Evolutionary conservation across 2,329 filamentous ascomycete species (phyloP).

Genomic region (Emmonsia crescens): DNA sequence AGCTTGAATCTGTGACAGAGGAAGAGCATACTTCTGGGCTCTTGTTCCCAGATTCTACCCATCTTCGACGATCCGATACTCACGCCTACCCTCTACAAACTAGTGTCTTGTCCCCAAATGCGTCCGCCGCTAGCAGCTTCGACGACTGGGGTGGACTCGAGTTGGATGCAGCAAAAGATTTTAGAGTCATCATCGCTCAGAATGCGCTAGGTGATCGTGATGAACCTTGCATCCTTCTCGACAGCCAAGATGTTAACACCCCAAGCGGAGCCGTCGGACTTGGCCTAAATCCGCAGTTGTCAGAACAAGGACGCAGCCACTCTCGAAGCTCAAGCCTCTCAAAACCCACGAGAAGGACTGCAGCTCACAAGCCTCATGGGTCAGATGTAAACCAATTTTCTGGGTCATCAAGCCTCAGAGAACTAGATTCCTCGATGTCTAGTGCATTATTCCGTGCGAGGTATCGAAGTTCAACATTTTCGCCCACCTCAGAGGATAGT

Average conservation of each 20-base stretch:
- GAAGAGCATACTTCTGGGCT: conserved; percentile 40
- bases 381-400: conserved; percentile 20
- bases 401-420: conserved; percentile 11
- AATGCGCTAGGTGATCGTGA: conserved; percentile 39
- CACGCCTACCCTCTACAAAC: conserved; percentile 33
- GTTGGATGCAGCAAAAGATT: conserved; percentile 34
- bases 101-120: conserved; percentile 34
- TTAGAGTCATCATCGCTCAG: conserved; percentile 38
- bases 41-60: conserved; percentile 36
- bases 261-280: conserved; percentile 23
- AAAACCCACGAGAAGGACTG: conserved; percentile 24
- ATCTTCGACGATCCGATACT: conserved; percentile 31
- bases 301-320: conserved; percentile 24
- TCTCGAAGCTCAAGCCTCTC: conserved; percentile 30
- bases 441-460: conserved; percentile 33
- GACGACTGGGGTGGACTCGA: conserved; percentile 39
- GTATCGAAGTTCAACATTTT: conserved; percentile 37
- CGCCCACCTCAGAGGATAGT: conserved; percentile 22
- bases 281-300: conserved; percentile 25
- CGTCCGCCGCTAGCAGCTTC: conserved; percentile 32
- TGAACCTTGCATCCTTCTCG: conserved; percentile 35
- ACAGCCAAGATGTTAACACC: conserved; percentile 26
- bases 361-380: conserved; percentile 22
- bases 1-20: conserved; percentile 39
- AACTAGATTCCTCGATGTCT: conserved; percentile 22